phyloP scores from a whole-genome alignment of 441 rosid genomes.

The Geranium incanum region DNA sequence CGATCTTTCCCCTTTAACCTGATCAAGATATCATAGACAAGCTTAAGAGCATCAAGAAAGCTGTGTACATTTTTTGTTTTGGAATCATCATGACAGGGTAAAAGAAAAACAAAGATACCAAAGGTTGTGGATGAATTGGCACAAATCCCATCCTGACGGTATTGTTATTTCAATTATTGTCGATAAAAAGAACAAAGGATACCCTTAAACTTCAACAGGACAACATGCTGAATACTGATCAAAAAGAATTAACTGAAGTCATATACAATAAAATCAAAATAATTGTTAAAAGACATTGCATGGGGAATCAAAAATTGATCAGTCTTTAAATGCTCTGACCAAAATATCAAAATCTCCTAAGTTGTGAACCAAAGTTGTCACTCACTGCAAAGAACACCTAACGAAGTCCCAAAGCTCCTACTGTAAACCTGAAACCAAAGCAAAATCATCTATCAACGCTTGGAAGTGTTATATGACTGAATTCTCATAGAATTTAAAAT shows the following conservation, averaged over 20 bases:
- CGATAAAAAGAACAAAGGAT: no score
- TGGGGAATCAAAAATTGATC: constrained; percentile 6
- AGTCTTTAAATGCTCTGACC: constrained; percentile 22
- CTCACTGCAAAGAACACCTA: constrained; percentile 20
- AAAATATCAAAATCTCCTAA: constrained; percentile 26
- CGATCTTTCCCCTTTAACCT: neutral
- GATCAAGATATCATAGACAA: neutral
- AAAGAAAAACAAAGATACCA: no score
- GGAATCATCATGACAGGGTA: no score
- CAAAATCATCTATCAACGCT: constrained; percentile 15
- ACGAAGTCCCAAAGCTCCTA: neutral
- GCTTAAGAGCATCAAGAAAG: neutral
- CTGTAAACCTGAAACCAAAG: constrained; percentile 24
- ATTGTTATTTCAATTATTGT: no score
- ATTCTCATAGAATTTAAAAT: neutral
- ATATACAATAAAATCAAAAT: constrained; percentile 31
- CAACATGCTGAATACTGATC: constrained; percentile 13
- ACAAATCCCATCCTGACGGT: no score
- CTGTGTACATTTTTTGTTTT: no score
- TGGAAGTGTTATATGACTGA: neutral
- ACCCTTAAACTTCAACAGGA: constrained; percentile 9
- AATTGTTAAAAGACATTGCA: constrained; percentile 19
- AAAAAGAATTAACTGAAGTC: constrained; percentile 19
- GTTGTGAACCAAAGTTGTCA: constrained; percentile 31
- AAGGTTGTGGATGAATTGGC: no score